A percentile compares a stretch with the other conserved stretches of the same genome.
phyloP scores from a whole-genome alignment of 2,329 filamentous ascomycete species.

The Aspergillus sp. region DNA sequence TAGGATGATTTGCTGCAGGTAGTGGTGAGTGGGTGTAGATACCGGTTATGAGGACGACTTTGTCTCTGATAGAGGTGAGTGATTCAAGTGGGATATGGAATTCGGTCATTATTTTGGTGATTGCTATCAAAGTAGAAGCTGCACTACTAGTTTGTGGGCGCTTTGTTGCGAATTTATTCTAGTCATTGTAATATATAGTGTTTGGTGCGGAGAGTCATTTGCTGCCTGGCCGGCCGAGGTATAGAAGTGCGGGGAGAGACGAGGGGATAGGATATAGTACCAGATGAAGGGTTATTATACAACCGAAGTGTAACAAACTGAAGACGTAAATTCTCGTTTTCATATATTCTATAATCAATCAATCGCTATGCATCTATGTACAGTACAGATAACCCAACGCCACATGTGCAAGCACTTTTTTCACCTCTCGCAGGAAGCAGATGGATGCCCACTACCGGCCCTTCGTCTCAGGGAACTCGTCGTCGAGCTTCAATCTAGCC shows the following conservation, averaged over 20 bases:
- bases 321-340: neutral
- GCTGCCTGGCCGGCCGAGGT: neutral
- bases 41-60: slow-evolving; percentile 57
- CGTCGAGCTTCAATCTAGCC: slow-evolving; percentile 82
- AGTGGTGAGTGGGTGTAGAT: slow-evolving; percentile 10
- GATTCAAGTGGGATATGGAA: slow-evolving; percentile 8
- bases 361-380: slow-evolving; percentile 26
- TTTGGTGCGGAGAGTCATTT: neutral
- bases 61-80: slow-evolving; percentile 41
- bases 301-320: neutral
- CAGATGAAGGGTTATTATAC: neutral
- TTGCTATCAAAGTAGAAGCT: too few species aligned
- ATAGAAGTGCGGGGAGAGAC: slow-evolving; percentile 1
- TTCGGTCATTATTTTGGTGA: slow-evolving; percentile 4
- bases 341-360: slow-evolving; percentile 11
- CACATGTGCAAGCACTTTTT: slow-evolving; percentile 9
- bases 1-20: neutral
- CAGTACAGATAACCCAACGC: slow-evolving; percentile 16
- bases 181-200: neutral
- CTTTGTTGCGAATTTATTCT: neutral
- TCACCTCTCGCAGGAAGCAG: neutral
- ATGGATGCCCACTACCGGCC: slow-evolving; percentile 26
- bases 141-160: neutral
- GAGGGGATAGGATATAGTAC: neutral
- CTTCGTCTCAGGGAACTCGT: slow-evolving; percentile 73